Base-by-base conservation (phyloP, 2,329 filamentous ascomycete genomes). In the Ophiostoma australiae region DNA sequence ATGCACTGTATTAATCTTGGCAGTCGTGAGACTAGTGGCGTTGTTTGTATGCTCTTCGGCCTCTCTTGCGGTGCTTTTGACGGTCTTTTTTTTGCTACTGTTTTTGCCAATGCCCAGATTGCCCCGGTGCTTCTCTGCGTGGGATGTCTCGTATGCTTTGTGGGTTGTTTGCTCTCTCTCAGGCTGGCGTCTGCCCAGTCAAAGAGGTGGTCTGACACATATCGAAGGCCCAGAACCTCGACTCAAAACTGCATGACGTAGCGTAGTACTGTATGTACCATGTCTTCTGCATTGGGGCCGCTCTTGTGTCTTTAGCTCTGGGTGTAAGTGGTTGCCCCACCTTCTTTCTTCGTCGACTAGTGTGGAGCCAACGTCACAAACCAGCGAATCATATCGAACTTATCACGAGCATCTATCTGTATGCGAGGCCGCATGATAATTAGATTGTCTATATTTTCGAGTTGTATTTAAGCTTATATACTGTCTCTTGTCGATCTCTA, bases 151-250 rank as follows among this genome's bases (percentile, higher is more conserved):
- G 58, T 61, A 61, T 61, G 58, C 58, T 61, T 61, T 61, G 58
- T 61, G 58, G 23, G 58, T 33, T 61, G 58, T 61, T 61, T 2
- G 58, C 58, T 61, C 58, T 13, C 15, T 17, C 58, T 27, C 15
- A 33, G 27, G 27, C 8, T 61, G 58, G 58, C 27, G 27, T 3
- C 58, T 33, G 58, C 58, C 27, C 58, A 31, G 58, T 15, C 58
- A 61, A 61, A 61, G 58, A 61, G 58, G 58, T 61, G 58, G 58
- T 66, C 63, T 66, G 63, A 66, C 31, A 66, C 63, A 33, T 20
- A 23, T 27, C 3, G 7, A 55, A 33, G 55, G 55, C 55, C 23
- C 55, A 61, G 55, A 61, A 55, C 52, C n/a, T 27, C 8, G 52
- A 58, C 3, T 13, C n/a, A 27, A 58, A 58, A 58, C 10, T 61